Evolutionary conservation across 2,329 filamentous ascomycete genomes (phyloP).

Genomic region (Colletotrichum truncatum): DNA sequence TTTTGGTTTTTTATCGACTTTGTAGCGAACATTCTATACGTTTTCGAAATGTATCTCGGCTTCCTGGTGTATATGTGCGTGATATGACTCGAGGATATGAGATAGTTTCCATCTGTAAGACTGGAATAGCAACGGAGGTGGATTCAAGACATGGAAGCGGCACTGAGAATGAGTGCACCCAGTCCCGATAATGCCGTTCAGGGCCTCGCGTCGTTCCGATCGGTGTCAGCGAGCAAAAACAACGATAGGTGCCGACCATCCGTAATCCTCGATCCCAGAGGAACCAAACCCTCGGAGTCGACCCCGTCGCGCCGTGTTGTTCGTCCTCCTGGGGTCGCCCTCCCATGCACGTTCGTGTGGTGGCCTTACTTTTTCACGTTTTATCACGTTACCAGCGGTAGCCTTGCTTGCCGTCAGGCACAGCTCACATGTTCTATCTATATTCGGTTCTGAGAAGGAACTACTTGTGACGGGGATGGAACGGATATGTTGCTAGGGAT

Average conservation of each 20-base stretch:
- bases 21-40: too few species aligned
- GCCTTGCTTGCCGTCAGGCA: slow-evolving; percentile 21
- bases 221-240: background rate
- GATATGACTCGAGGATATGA: background rate
- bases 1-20: too few species aligned
- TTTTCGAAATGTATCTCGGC: too few species aligned
- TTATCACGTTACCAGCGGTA: background rate
- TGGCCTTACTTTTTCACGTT: background rate
- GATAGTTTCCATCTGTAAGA: background rate
- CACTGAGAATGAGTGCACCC: slow-evolving; percentile 5
- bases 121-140: slow-evolving; percentile 6
- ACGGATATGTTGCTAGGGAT: background rate
- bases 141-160: slow-evolving; percentile 8
- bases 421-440: slow-evolving; percentile 6
- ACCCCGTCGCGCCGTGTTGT: background rate
- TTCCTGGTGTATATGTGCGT: too few species aligned
- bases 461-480: background rate
- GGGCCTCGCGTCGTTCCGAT: background rate
- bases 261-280: too few species aligned
- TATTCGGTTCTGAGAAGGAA: background rate
- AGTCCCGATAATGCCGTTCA: background rate
- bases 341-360: too few species aligned
- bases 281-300: background rate
- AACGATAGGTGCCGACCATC: too few species aligned
- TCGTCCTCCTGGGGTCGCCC: background rate